Conservation (phyloP, 345 rosid species). For the Heritiera fomes region DNA sequence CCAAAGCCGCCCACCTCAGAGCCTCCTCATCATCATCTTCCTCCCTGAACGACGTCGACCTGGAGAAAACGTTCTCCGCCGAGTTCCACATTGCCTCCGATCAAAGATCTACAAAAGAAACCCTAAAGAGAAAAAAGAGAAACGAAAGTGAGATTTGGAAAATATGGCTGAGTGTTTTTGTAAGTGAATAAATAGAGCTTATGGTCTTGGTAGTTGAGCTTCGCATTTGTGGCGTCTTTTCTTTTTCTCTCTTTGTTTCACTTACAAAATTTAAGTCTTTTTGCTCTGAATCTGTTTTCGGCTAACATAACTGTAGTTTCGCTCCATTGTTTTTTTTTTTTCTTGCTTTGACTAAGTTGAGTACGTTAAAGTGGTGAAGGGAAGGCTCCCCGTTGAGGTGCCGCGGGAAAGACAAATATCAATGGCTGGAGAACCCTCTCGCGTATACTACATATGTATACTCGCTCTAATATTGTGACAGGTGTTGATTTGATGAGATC, state of each 20-base stretch:
- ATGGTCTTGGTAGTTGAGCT: slow-evolving; percentile 51
- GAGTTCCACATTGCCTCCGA: slow-evolving; percentile 69
- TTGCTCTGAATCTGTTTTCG: slow-evolving; percentile 5
- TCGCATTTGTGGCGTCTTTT: slow-evolving; percentile 49
- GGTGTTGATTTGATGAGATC: not conserved
- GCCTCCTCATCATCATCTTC: slow-evolving; percentile 74
- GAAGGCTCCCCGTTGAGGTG: not conserved
- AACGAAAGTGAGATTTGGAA: not conserved
- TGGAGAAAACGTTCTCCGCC: slow-evolving; percentile 69
- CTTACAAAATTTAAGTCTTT: not conserved
- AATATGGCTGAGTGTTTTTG: slow-evolving; percentile 6
- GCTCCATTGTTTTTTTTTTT: not conserved
- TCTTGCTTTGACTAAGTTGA: not conserved
- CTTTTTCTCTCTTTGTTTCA: slow-evolving; percentile 13
- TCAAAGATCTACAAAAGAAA: slow-evolving; percentile 24
- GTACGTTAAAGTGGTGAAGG: slow-evolving; percentile 23
- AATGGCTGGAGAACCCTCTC: not conserved
- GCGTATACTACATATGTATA: accelerated
- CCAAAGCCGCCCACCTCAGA: slow-evolving; percentile 88
- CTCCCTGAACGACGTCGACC: slow-evolving; percentile 64
- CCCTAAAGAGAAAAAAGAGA: not conserved
- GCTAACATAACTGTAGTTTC: not conserved
- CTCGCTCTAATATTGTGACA: not conserved
- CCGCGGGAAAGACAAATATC: slow-evolving; percentile 50
- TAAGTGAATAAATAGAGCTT: slow-evolving; percentile 11